A percentile compares a stretch with the other conserved stretches of the same genome.
phyloP scores from a whole-genome alignment of 2,329 filamentous ascomycete species.

The Pezicula neosporulosa region DNA sequence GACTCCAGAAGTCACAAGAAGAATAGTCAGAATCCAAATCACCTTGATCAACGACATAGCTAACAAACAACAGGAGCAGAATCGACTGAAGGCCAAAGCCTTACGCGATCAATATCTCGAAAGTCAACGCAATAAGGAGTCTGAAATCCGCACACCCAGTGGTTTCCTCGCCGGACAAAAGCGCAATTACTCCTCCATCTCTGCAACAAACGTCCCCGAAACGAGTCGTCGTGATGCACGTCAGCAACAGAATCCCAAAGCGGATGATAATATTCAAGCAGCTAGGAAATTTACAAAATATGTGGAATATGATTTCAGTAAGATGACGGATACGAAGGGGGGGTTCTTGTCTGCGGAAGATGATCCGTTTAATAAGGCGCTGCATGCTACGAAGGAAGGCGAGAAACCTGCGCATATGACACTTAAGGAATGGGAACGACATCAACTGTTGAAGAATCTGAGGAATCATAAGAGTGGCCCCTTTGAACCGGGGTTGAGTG shows the following conservation, averaged over 20 bases:
- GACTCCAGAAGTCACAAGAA: conserved; percentile 50
- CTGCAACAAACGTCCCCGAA: conserved; percentile 43
- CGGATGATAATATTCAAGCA: conserved; percentile 45
- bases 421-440: conserved; percentile 83
- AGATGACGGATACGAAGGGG: conserved; percentile 97
- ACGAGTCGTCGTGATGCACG: conserved; percentile 71
- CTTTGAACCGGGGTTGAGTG: conserved; percentile 85
- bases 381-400: conserved; percentile 54
- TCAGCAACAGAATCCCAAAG: conserved; percentile 11
- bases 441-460: conserved; percentile 71
- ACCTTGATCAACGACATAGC: not conserved
- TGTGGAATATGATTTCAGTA: conserved; percentile 96
- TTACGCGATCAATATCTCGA: conserved; percentile 70
- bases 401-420: conserved; percentile 86
- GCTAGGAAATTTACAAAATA: conserved; percentile 89
- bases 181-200: conserved; percentile 64
- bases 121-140: conserved; percentile 36
- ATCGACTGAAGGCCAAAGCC: conserved; percentile 83
- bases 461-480: conserved; percentile 73
- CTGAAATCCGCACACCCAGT: conserved; percentile 48
- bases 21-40: conserved; percentile 43
- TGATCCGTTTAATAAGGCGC: conserved; percentile 81
- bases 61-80: conserved; percentile 65
- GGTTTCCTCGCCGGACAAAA: conserved; percentile 75
- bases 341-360: conserved; percentile 90